Evolutionary conservation across 192 early-diverging fungal genomes (phyloP).

Genomic region (Rhizophagus clarus): DNA sequence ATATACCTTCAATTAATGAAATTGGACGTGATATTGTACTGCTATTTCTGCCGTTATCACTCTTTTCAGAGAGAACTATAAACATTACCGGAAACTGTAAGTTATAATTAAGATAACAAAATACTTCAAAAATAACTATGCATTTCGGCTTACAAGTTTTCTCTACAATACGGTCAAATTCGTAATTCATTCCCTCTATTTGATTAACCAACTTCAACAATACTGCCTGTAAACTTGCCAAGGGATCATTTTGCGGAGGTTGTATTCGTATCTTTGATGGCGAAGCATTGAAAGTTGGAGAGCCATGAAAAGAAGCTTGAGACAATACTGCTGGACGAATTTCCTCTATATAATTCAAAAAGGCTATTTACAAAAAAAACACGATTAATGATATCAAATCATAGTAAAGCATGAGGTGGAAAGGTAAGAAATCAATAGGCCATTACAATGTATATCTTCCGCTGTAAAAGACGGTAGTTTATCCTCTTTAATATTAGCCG

Average conservation of each 20-base stretch:
- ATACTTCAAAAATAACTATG: background rate
- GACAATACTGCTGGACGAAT: background rate
- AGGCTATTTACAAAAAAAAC: background rate
- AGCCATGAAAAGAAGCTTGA: background rate
- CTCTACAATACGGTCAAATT: slow-evolving; percentile 47
- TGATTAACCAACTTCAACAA: slow-evolving; percentile 45
- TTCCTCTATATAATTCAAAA: slow-evolving; percentile 1
- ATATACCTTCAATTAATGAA: background rate
- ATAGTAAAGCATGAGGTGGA: background rate
- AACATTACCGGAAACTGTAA: background rate
- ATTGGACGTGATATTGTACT: background rate
- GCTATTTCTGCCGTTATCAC: background rate
- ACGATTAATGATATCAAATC: background rate
- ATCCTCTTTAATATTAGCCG: slow-evolving; percentile 36
- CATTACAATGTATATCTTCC: slow-evolving; percentile 42
- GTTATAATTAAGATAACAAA: background rate
- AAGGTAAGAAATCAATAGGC: background rate
- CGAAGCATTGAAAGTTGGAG: background rate
- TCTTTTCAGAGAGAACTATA: background rate
- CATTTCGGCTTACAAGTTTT: slow-evolving; percentile 38
- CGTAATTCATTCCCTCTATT: slow-evolving; percentile 46
- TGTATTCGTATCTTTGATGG: background rate
- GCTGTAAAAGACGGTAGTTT: slow-evolving; percentile 40
- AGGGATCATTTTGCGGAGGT: slow-evolving; percentile 8
- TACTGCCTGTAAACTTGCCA: slow-evolving; percentile 35